Conservation (phyloP, 257 asterid genomes). For the Ocimum tenuiflorum region DNA sequence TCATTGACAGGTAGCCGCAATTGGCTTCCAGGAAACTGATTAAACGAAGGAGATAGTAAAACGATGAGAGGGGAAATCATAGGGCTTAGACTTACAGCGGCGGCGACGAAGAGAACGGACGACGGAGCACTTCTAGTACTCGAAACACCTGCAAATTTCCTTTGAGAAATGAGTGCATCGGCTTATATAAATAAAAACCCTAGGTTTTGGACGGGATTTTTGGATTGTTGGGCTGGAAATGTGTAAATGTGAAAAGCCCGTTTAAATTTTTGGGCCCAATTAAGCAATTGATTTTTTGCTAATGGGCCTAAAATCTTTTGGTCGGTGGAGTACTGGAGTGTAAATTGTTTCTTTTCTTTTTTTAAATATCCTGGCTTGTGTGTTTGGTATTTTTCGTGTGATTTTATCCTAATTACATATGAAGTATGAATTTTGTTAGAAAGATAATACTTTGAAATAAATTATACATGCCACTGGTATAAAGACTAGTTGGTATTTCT, state of each 20-base stretch:
- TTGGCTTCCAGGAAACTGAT: too few species aligned
- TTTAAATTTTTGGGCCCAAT: neutral
- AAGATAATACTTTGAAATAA: too few species aligned
- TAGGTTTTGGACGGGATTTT: neutral
- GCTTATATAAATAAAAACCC: constrained; percentile 19
- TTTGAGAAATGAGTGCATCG: neutral
- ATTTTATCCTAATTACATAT: too few species aligned
- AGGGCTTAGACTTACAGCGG: constrained; percentile 21
- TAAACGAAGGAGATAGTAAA: neutral
- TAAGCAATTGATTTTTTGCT: neutral
- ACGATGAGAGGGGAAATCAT: neutral
- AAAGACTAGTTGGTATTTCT: too few species aligned
- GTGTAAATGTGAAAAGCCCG: neutral
- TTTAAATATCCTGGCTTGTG: too few species aligned
- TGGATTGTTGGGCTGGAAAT: neutral
- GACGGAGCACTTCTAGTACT: constrained; percentile 11
- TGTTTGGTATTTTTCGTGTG: too few species aligned
- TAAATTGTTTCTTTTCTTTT: too few species aligned
- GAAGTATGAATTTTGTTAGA: too few species aligned
- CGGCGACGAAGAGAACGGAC: constrained; percentile 3
- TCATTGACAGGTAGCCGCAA: too few species aligned
- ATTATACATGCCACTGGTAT: too few species aligned
- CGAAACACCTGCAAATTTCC: neutral
- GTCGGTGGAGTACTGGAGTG: too few species aligned
- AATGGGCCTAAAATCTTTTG: too few species aligned